phyloP scores from a whole-genome alignment of 371 early-diverging fungal genomes.

The Cokeromyces recurvatus region DNA sequence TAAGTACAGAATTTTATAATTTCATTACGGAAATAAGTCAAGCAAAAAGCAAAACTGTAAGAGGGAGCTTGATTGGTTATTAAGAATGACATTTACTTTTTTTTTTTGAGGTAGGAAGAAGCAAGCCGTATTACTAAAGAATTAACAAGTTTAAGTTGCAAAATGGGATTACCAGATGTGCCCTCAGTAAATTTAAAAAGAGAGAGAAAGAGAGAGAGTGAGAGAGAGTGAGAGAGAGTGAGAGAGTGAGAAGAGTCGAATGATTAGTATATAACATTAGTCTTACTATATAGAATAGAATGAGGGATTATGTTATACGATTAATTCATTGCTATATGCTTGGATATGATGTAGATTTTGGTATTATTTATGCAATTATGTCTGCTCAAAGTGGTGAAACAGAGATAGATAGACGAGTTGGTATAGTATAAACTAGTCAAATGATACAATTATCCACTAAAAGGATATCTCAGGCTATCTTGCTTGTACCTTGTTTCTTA shows the following conservation, averaged over 20 bases:
- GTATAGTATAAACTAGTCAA: slow-evolving; percentile 18
- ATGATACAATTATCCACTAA: no score
- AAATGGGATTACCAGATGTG: slow-evolving; percentile 34
- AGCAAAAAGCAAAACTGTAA: slow-evolving; percentile 40
- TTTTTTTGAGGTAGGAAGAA: slow-evolving; percentile 28
- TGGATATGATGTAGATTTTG: slow-evolving; percentile 48
- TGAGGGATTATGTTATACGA: slow-evolving; percentile 43
- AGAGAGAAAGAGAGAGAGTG: no score
- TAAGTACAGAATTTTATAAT: slow-evolving; percentile 24
- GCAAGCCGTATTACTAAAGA: slow-evolving; percentile 23
- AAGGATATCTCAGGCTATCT: no score
- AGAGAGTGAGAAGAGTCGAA: no score
- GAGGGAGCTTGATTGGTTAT: neutral
- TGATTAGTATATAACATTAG: no score
- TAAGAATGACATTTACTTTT: neutral
- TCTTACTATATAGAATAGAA: slow-evolving; percentile 25
- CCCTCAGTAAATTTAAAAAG: slow-evolving; percentile 25
- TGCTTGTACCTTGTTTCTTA: slow-evolving; percentile 39
- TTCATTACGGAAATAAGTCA: slow-evolving; percentile 30
- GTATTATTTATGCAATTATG: slow-evolving; percentile 51
- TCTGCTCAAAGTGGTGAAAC: slow-evolving; percentile 48
- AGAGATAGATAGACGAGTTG: slow-evolving; percentile 37
- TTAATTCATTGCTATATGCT: slow-evolving; percentile 49
- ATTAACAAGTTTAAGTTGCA: slow-evolving; percentile 15
- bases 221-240: no score